These are phyloP conservation scores for Leishmania aethiopica DNA, from an alignment of 208 protist species.

Conservation along the genomic window DNA sequence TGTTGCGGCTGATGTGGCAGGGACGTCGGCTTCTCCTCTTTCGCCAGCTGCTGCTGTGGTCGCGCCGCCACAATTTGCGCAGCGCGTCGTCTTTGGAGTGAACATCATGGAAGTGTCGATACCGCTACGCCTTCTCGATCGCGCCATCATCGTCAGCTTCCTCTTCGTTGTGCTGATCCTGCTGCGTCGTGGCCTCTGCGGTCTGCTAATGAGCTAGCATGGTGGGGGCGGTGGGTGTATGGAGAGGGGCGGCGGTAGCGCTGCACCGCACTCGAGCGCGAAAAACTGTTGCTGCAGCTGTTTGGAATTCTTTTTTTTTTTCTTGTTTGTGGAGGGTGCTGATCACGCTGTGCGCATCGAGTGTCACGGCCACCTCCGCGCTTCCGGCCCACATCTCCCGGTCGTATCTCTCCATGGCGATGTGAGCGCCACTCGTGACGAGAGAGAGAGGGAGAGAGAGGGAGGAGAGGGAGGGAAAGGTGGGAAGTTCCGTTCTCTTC, in stretches of 20 bases:
- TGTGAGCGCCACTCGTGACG: neutral
- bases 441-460: neutral
- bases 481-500: neutral
- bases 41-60: neutral
- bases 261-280: neutral
- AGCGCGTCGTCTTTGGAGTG: conserved; percentile 18
- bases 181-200: conserved; percentile 22
- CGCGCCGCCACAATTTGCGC: neutral
- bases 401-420: neutral
- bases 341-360: neutral
- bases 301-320: neutral
- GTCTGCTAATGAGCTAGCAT: conserved; percentile 8
- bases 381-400: neutral
- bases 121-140: conserved; percentile 21
- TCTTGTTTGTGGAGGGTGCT: neutral
- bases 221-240: neutral
- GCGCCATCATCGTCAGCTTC: conserved; percentile 19
- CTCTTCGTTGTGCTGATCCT: conserved; percentile 25
- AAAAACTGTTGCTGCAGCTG: neutral
- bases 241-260: neutral
- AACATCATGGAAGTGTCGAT: conserved; percentile 8
- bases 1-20: neutral
- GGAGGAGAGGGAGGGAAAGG: neutral
- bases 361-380: neutral
- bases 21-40: neutral